Conservation (phyloP, 2,329 filamentous ascomycete genomes). For the Chrysoporthe cubensis region DNA sequence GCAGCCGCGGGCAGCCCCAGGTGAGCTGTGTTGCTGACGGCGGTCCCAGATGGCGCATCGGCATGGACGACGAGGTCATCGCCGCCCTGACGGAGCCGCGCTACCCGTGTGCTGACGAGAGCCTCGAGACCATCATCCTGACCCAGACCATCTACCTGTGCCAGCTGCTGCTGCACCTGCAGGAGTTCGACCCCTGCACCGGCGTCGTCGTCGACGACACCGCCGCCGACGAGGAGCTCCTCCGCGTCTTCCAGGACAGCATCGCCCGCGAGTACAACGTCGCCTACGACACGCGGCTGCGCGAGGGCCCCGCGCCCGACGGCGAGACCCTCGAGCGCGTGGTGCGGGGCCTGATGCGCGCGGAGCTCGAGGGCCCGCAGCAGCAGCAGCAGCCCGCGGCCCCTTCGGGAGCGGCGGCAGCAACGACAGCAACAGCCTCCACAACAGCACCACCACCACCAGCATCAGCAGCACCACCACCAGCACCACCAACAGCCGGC, state of each 20-base stretch:
- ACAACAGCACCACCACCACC: background rate
- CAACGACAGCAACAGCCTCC: conserved; percentile 7
- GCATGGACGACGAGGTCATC: conserved; percentile 27
- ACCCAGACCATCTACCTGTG: conserved; percentile 29
- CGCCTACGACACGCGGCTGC: conserved; percentile 16
- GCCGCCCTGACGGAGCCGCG: conserved; percentile 27
- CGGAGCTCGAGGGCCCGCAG: conserved; percentile 20
- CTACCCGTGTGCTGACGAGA: conserved; percentile 25
- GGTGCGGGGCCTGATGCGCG: conserved; percentile 25
- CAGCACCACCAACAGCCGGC: too few relatives aligned
- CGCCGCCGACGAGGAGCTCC: conserved; percentile 25
- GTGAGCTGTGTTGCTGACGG: background rate
- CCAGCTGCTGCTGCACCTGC: conserved; percentile 28
- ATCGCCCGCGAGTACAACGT: conserved; percentile 27
- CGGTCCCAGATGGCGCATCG: conserved; percentile 21
- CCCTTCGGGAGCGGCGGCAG: background rate
- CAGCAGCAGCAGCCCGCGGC: too few relatives aligned
- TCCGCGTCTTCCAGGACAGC: conserved; percentile 27
- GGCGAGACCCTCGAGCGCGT: conserved; percentile 28
- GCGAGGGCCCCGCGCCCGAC: conserved; percentile 22
- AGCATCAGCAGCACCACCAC: too few relatives aligned
- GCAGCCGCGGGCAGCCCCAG: background rate
- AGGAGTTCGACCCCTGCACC: conserved; percentile 28
- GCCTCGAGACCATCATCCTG: conserved; percentile 28
- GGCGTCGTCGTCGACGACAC: conserved; percentile 18